phyloP scores from a whole-genome alignment of 2,329 filamentous ascomycete genomes.

The Aureobasidium pullulans region DNA sequence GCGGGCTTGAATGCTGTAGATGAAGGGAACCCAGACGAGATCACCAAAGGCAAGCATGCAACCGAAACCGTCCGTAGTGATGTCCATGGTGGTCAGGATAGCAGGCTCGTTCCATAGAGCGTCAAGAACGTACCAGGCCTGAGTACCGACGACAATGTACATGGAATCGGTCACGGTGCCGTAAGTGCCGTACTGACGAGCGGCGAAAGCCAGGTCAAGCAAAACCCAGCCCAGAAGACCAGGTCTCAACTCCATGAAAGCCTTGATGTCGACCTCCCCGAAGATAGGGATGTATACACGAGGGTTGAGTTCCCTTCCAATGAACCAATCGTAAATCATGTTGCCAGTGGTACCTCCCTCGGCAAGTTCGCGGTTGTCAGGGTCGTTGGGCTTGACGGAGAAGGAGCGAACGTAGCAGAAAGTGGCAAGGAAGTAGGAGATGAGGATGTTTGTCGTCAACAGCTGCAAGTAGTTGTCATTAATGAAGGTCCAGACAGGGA shows the following conservation, averaged over 20 bases:
- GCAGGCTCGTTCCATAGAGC: constrained; percentile 80
- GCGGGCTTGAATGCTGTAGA: constrained; percentile 75
- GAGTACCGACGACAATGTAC: constrained; percentile 63
- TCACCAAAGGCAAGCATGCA: constrained; percentile 94
- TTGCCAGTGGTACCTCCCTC: constrained; percentile 77
- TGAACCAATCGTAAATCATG: constrained; percentile 90
- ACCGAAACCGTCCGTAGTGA: constrained; percentile 87
- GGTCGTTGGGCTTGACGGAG: constrained; percentile 67
- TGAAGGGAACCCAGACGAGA: constrained; percentile 84
- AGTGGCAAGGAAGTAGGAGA: constrained; percentile 63
- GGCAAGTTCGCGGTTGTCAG: constrained; percentile 67
- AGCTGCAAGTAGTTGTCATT: constrained; percentile 85
- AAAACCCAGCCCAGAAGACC: constrained; percentile 86
- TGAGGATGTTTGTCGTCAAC: constrained; percentile 72
- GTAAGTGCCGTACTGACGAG: constrained; percentile 79
- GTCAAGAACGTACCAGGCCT: constrained; percentile 78
- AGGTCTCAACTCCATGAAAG: constrained; percentile 83
- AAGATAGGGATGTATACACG: constrained; percentile 70
- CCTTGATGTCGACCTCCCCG: constrained; percentile 83
- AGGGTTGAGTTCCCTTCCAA: constrained; percentile 90
- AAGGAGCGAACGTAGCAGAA: constrained; percentile 82
- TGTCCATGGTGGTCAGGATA: constrained; percentile 88
- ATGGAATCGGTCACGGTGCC: constrained; percentile 83
- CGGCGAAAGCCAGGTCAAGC: constrained; percentile 74
- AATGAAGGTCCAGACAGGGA: constrained; percentile 86